Evolutionary conservation across 768 basidiomycete genomes (phyloP).

Genomic region (Hygrocybe punicea): DNA sequence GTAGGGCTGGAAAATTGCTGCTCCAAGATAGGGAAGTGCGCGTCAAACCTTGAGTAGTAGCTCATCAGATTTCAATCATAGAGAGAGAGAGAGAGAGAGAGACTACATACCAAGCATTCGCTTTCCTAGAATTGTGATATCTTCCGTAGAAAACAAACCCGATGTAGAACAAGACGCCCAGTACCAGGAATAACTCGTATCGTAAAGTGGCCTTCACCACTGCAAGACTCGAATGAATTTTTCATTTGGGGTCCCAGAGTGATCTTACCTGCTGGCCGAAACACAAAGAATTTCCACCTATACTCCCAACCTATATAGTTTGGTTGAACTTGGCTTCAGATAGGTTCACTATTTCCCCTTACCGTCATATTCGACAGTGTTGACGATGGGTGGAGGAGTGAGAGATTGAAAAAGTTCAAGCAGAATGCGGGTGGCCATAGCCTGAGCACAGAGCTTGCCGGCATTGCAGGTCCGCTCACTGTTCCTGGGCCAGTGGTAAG

Average conservation of each 20-base stretch:
- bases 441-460: conserved; percentile 17
- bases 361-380: conserved; percentile 65
- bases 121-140: conserved; percentile 54
- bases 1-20: conserved; percentile 75
- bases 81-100: conserved; percentile 10
- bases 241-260: not conserved
- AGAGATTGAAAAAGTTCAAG: conserved; percentile 39
- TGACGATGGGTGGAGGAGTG: conserved; percentile 56
- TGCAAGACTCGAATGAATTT: conserved; percentile 3
- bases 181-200: conserved; percentile 57
- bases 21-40: conserved; percentile 55
- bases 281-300: conserved; percentile 70
- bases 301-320: conserved; percentile 43
- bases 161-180: conserved; percentile 54
- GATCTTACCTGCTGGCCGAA: conserved; percentile 70
- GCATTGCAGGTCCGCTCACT: not conserved
- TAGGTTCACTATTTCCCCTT: not conserved
- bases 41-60: conserved; percentile 48
- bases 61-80: conserved; percentile 9
- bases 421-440: conserved; percentile 32
- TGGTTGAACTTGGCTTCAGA: not conserved
- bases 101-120: conserved; percentile 59
- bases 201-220: conserved; percentile 51
- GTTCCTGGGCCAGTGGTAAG: not conserved
- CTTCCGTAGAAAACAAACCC: conserved; percentile 58